A percentile compares a stretch with the other conserved stretches of the same genome.
Evolutionary conservation across 306 rosid species (phyloP).

Genomic region (Cicer cuneatum): DNA sequence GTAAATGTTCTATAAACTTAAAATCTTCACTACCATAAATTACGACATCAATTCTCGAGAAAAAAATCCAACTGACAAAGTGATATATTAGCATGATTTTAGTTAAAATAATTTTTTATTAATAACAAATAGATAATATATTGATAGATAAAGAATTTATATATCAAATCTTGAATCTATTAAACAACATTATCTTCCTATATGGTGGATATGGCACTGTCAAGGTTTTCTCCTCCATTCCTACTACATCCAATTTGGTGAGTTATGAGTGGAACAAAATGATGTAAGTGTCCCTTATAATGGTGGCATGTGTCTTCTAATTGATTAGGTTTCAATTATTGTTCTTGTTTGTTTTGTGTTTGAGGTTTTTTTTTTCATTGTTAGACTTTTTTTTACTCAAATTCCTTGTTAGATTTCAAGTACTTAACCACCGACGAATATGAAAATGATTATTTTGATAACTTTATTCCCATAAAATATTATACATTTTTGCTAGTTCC

Average conservation of each 20-base stretch:
- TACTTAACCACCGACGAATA: neutral
- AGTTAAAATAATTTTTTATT: too few relatives aligned
- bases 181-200: too few relatives aligned
- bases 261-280: neutral
- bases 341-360: neutral
- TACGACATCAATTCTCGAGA: too few relatives aligned
- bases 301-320: constrained; percentile 36
- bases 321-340: constrained; percentile 14
- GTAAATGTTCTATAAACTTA: too few relatives aligned
- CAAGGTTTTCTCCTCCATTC: neutral
- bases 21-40: too few relatives aligned
- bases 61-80: too few relatives aligned
- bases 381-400: too few relatives aligned
- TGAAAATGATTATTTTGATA: neutral
- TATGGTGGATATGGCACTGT: constrained; percentile 27
- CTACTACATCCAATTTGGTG: neutral
- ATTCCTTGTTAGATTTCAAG: neutral
- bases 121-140: neutral
- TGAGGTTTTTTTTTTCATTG: neutral
- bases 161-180: neutral
- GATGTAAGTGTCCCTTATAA: neutral
- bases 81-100: too few relatives aligned
- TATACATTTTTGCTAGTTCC: too few relatives aligned
- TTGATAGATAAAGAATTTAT: neutral
- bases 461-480: neutral